Conservation (phyloP, 148 eudicot genomes). For the Mesembryanthemum crystallinum region DNA sequence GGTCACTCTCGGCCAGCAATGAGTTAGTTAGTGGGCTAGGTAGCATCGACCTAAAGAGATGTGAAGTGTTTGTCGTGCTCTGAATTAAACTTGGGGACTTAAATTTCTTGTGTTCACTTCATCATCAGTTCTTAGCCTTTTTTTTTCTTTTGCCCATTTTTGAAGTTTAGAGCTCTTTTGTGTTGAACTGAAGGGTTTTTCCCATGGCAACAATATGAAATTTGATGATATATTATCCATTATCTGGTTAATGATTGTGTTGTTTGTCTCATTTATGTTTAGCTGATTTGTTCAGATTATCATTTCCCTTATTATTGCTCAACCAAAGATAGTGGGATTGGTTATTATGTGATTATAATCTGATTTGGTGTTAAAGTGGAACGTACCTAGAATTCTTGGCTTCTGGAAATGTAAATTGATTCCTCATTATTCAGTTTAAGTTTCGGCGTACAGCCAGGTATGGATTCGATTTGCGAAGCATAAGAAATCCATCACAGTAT, state of each 20-base stretch:
- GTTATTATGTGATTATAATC: too few relatives aligned
- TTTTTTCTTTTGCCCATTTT: not conserved
- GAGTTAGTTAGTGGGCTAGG: not conserved
- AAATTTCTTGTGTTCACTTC: not conserved
- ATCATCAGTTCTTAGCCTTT: not conserved
- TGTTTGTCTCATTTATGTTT: not conserved
- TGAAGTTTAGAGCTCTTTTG: not conserved
- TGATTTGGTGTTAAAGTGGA: too few relatives aligned
- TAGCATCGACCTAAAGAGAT: conserved; percentile 4
- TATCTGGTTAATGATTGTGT: not conserved
- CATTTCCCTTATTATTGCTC: too few relatives aligned
- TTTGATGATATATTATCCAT: conserved; percentile 11
- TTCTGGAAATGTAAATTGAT: too few relatives aligned
- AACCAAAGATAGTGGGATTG: too few relatives aligned
- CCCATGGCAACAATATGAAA: conserved; percentile 4
- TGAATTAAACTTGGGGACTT: conserved; percentile 1
- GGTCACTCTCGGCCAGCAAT: conserved; percentile 37
- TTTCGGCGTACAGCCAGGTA: too few relatives aligned
- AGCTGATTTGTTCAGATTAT: too few relatives aligned
- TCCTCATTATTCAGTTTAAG: too few relatives aligned
- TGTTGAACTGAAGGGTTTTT: conserved; percentile 6
- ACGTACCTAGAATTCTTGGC: too few relatives aligned
- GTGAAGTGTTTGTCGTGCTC: conserved; percentile 3
- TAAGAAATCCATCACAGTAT: too few relatives aligned
- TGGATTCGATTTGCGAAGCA: too few relatives aligned